A percentile compares a stretch with the other conserved stretches of the same genome.
These are phyloP conservation scores for Metschnikowia arizonensis DNA, from an alignment of 805 yeast species.

Conservation along the genomic window DNA sequence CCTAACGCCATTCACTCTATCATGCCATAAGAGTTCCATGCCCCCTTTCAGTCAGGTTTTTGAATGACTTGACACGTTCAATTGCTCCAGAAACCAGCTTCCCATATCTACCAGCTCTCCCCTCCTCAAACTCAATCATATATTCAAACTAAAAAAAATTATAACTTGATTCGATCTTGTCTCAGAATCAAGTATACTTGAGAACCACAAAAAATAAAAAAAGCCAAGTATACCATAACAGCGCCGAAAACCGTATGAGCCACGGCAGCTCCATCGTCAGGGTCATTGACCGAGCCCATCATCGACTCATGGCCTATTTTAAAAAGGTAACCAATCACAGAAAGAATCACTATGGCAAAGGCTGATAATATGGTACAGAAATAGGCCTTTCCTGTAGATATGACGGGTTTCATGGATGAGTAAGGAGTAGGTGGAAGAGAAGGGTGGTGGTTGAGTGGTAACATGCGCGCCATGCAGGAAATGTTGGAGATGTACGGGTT, in stretches of 20 bases:
- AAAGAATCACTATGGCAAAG: slow-evolving; percentile 82
- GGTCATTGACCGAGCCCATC: slow-evolving; percentile 89
- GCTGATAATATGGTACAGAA: slow-evolving; percentile 91
- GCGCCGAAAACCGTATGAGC: slow-evolving; percentile 90
- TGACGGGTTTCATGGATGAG: slow-evolving; percentile 40
- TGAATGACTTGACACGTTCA: too few relatives aligned
- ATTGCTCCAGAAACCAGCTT: too few relatives aligned
- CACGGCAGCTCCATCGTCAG: slow-evolving; percentile 90
- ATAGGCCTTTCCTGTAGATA: slow-evolving; percentile 79
- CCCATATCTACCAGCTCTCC: too few relatives aligned
- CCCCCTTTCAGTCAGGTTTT: too few relatives aligned
- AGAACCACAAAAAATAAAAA: slow-evolving; percentile 86
- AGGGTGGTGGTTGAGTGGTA: too few relatives aligned
- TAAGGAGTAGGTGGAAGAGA: not conserved
- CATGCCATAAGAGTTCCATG: too few relatives aligned
- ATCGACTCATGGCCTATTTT: slow-evolving; percentile 78
- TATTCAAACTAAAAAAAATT: not conserved
- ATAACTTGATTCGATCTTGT: slow-evolving; percentile 57
- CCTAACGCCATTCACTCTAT: too few relatives aligned
- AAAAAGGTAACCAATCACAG: slow-evolving; percentile 81
- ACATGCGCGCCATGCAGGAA: too few relatives aligned
- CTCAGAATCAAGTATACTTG: slow-evolving; percentile 66
- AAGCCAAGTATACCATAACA: slow-evolving; percentile 71
- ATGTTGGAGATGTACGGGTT: too few relatives aligned
- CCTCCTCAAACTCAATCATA: too few relatives aligned